Evolutionary conservation across 2,329 filamentous ascomycete species (phyloP), one percentile per base, ranked within the genome.

Genomic region (Lachnellula arida): DNA sequence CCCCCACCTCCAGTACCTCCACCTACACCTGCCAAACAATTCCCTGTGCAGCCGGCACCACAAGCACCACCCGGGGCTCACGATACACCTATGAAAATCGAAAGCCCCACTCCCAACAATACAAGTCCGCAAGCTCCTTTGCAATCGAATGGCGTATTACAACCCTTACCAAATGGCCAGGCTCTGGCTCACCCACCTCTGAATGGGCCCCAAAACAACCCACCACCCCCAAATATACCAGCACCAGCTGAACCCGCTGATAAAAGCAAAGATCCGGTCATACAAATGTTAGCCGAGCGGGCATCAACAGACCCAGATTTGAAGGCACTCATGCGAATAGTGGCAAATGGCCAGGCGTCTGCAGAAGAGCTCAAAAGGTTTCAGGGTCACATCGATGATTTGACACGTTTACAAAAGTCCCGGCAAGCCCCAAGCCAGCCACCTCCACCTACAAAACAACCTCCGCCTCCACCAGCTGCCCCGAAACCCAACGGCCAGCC

Each of bases 271-370:
- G 89, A 93, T 66, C 89, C 89, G 0, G 90, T 94, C 44, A 93
- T 94, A 54, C 86, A 91, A 50, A 84, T 88, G 60, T 75, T 94
- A 25, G 89, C 89, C 0, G 86, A 89, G 64, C 83, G 84, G 61
- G 89, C 89, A 6, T 88, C 87, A 0, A 84, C 82, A 25, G 87
- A 94, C 67, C 80, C 84, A 0, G 79, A 87, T 54, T 75, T 94
- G 9, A 86, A 91, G 55, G 84, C 87, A 37, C 76, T 94, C 0
- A 94, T 94, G 89, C 90, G 90, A 69, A 83, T 89, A 52, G 89
- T 94, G 0, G 89, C 89, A 0, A 84, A 86, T 28, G 89, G 89
- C 1, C 81, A 86, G 62, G 89, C 89, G 0, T 84, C 81, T 12
- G 80, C 83, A 39, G 81, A 84, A 14, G 88, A 94, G 68, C 74